A percentile compares a stretch with the other conserved stretches of the same genome.
These are phyloP conservation scores for Dactylella cylindrospora DNA, from an alignment of 2,329 filamentous ascomycete genomes.

Conservation along the genomic window DNA sequence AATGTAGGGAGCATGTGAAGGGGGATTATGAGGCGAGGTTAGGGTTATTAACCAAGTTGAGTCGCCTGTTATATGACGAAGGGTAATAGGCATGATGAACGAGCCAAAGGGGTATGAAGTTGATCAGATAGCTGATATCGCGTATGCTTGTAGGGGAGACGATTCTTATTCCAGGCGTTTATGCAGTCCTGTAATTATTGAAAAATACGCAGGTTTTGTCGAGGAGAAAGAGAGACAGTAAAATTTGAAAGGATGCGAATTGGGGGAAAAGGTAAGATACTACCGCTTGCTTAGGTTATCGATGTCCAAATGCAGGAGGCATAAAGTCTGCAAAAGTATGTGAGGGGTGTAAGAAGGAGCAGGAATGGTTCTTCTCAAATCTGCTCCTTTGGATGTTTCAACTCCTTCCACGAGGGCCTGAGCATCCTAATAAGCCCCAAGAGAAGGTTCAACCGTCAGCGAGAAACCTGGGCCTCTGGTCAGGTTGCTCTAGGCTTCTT, in stretches of 20 bases:
- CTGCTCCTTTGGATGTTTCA: too few species aligned
- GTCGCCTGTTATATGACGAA: conserved; percentile 46
- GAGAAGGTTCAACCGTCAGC: too few species aligned
- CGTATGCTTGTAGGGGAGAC: conserved; percentile 24
- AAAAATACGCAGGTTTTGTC: conserved; percentile 34
- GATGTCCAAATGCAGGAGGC: too few species aligned
- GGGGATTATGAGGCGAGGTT: conserved; percentile 48
- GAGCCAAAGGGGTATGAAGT: neutral
- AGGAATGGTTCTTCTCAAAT: too few species aligned
- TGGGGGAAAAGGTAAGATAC: neutral
- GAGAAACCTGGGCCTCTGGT: too few species aligned
- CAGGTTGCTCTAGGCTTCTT: conserved; percentile 21
- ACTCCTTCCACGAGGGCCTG: too few species aligned
- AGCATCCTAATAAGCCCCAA: too few species aligned
- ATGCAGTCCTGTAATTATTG: neutral
- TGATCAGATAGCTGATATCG: conserved; percentile 9
- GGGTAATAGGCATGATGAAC: conserved; percentile 40
- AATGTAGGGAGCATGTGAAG: conserved; percentile 60
- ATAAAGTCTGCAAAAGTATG: neutral
- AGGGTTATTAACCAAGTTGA: conserved; percentile 45
- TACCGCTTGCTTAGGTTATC: conserved; percentile 1
- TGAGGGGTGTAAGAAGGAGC: neutral
- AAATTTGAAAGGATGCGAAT: neutral
- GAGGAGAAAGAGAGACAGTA: neutral
- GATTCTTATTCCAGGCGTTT: too few species aligned